A percentile compares a stretch with the other conserved stretches of the same genome.
Conservation (phyloP, 345 rosid genomes). For the Lenwebbia sp. region DNA sequence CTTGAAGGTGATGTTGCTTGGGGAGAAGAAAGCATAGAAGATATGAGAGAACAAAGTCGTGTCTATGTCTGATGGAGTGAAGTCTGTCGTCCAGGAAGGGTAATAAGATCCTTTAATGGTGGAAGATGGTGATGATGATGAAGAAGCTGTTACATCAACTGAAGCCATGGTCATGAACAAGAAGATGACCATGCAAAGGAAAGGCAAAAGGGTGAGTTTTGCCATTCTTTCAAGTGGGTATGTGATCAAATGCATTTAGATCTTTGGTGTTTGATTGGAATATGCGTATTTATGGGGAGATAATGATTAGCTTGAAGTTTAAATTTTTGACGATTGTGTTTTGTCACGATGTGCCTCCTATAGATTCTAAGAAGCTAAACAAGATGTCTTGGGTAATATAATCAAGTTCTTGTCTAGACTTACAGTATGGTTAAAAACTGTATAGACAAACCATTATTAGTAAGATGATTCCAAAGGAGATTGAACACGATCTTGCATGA, state of each 20-base stretch:
- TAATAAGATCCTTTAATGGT: conserved; percentile 38
- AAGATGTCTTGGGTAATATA: not conserved
- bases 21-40: conserved; percentile 45
- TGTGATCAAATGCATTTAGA: not conserved
- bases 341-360: not conserved
- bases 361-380: not conserved
- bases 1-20: conserved; percentile 21
- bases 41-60: conserved; percentile 47
- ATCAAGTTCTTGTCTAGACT: not conserved
- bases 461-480: not conserved
- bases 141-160: conserved; percentile 2
- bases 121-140: not conserved
- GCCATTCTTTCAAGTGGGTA: not conserved
- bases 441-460: not conserved
- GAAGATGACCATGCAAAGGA: not conserved
- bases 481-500: not conserved
- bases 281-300: not conserved
- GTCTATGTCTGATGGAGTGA: conserved; percentile 36
- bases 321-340: not conserved
- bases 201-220: not conserved
- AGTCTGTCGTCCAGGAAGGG: conserved; percentile 23
- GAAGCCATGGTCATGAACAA: not conserved
- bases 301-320: not conserved
- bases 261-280: not conserved
- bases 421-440: not conserved